A percentile compares a stretch with the other conserved stretches of the same genome.
Evolutionary conservation across 2,329 filamentous ascomycete species (phyloP).

Genomic region (Pseudodiploospora longispora): DNA sequence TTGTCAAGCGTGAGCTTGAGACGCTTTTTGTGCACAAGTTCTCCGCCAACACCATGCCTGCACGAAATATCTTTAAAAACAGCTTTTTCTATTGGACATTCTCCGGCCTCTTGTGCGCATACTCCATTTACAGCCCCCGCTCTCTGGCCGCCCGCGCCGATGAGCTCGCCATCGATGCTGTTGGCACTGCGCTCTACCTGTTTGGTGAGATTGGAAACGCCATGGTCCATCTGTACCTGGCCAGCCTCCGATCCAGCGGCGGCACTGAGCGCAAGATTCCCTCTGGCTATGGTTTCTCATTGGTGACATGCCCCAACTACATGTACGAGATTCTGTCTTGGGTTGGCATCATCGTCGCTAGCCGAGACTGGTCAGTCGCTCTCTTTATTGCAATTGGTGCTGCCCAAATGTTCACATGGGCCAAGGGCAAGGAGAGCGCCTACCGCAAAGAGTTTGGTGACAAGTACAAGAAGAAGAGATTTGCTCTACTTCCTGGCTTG

Average conservation of each 20-base stretch:
- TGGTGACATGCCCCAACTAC: constrained; percentile 96
- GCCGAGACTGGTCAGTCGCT: constrained; percentile 67
- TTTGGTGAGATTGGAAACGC: constrained; percentile 77
- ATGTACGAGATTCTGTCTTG: constrained; percentile 86
- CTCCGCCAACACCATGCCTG: constrained; percentile 89
- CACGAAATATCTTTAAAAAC: constrained; percentile 88
- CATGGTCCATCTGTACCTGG: constrained; percentile 70
- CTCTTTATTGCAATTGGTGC: constrained; percentile 68
- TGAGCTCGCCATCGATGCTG: constrained; percentile 47
- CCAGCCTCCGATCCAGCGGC: constrained; percentile 66
- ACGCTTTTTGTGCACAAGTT: constrained; percentile 94
- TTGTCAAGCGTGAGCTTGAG: constrained; percentile 90
- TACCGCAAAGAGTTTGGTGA: constrained; percentile 88
- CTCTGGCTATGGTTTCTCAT: constrained; percentile 69
- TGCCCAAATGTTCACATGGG: constrained; percentile 80
- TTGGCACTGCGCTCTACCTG: constrained; percentile 63
- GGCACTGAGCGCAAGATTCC: constrained; percentile 86
- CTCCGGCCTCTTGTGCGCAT: constrained; percentile 71
- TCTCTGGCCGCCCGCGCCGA: constrained; percentile 54
- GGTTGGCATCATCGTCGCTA: constrained; percentile 73
- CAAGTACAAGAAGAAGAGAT: constrained; percentile 93
- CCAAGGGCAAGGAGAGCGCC: constrained; percentile 80
- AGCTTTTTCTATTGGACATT: constrained; percentile 88
- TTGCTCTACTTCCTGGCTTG: constrained; percentile 70
- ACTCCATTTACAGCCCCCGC: constrained; percentile 74